Evolutionary conservation across 2,329 filamentous ascomycete genomes (phyloP).

Genomic region (Teratosphaeria nubilosa): DNA sequence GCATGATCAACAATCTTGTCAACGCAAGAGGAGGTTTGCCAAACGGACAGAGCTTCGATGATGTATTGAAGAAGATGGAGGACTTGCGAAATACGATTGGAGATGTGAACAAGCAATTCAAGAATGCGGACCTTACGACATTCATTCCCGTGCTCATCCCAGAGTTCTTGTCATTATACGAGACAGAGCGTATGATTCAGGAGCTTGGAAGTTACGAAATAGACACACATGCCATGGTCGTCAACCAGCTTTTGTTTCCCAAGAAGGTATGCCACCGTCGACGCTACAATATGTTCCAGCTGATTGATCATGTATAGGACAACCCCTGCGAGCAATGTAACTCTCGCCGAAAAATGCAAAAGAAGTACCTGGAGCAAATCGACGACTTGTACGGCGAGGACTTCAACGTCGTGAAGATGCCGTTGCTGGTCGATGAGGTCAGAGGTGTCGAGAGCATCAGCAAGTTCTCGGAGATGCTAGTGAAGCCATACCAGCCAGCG

Average conservation of each 20-base stretch:
- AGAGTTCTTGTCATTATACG: constrained; percentile 91
- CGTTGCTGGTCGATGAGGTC: constrained; percentile 87
- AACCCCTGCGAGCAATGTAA: constrained; percentile 93
- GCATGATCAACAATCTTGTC: constrained; percentile 87
- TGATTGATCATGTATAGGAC: constrained; percentile 28
- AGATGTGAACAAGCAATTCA: constrained; percentile 97
- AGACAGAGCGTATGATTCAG: constrained; percentile 99
- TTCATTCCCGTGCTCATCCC: constrained; percentile 98
- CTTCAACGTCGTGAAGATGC: constrained; percentile 99
- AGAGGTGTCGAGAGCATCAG: constrained; percentile 89
- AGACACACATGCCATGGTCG: constrained; percentile 93
- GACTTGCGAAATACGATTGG: constrained; percentile 82
- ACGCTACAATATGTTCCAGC: not conserved
- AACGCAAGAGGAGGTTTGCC: constrained; percentile 68
- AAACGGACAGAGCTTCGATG: constrained; percentile 84
- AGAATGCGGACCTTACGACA: constrained; percentile 87
- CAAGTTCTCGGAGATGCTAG: constrained; percentile 78
- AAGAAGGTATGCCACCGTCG: constrained; percentile 38
- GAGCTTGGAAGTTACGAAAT: constrained; percentile 88
- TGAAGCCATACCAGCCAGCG: constrained; percentile 65
- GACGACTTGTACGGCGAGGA: constrained; percentile 93
- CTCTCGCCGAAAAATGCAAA: constrained; percentile 92
- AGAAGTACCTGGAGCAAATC: constrained; percentile 97
- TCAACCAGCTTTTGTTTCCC: constrained; percentile 95
- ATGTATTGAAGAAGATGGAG: constrained; percentile 92